phyloP scores from a whole-genome alignment of 495 filamentous ascomycete genomes.

The Parathielavia appendiculata region DNA sequence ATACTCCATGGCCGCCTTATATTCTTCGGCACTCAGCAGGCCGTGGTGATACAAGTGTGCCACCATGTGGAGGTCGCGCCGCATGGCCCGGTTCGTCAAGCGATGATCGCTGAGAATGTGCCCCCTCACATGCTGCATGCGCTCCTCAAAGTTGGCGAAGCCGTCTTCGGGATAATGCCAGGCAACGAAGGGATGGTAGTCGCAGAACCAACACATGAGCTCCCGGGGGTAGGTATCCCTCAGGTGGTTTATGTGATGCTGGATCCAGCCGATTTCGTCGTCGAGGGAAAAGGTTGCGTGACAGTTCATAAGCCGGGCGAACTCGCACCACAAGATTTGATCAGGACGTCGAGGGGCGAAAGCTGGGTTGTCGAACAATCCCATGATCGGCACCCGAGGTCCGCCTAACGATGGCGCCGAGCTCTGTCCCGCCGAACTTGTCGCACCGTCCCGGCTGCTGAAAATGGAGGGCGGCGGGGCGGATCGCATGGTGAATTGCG shows the following conservation, averaged over 20 bases:
- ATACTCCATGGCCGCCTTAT: slow-evolving; percentile 13
- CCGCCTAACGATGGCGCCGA: background rate
- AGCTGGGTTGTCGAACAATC: slow-evolving; percentile 5
- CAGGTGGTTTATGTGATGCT: slow-evolving; percentile 40
- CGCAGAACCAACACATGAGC: slow-evolving; percentile 47
- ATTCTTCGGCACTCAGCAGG: slow-evolving; percentile 21
- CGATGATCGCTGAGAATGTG: slow-evolving; percentile 33
- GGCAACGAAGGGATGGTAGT: slow-evolving; percentile 28
- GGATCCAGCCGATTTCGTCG: slow-evolving; percentile 39
- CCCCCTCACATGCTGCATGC: slow-evolving; percentile 42
- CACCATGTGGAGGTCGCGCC: slow-evolving; percentile 40
- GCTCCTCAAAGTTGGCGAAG: slow-evolving; percentile 27
- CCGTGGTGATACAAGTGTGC: slow-evolving; percentile 27
- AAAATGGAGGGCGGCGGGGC: slow-evolving; percentile 13
- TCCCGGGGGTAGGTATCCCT: slow-evolving; percentile 28
- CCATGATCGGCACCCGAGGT: background rate
- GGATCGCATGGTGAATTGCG: slow-evolving; percentile 7
- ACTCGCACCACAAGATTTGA: slow-evolving; percentile 39
- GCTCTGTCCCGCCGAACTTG: slow-evolving; percentile 9
- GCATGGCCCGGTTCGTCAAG: slow-evolving; percentile 21
- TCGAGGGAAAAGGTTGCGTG: slow-evolving; percentile 29
- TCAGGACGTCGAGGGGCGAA: background rate
- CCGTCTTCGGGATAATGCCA: background rate
- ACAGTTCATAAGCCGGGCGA: slow-evolving; percentile 29
- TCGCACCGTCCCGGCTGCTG: background rate